phyloP scores from a whole-genome alignment of 2,329 filamentous ascomycete genomes.

The Aspergillus sp. region DNA sequence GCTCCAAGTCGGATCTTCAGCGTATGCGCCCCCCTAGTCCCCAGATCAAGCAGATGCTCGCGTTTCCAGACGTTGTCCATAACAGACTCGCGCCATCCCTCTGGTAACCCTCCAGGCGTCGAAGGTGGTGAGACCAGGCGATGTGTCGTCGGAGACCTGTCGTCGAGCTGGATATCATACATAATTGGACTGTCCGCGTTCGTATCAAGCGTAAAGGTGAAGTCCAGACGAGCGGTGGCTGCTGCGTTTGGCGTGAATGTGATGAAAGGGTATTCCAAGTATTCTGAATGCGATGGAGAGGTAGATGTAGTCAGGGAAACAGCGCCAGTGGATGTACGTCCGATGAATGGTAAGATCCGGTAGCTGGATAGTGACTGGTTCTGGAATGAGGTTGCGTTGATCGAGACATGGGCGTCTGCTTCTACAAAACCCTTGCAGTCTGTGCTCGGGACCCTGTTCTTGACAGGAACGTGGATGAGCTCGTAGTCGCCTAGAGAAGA shows the following conservation, averaged over 20 bases:
- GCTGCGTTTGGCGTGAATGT: constrained; percentile 55
- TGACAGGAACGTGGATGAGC: constrained; percentile 56
- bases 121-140: constrained; percentile 29
- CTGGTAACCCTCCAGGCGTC: constrained; percentile 15
- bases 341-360: constrained; percentile 55
- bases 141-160: constrained; percentile 16
- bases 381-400: constrained; percentile 31
- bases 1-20: constrained; percentile 54
- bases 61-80: constrained; percentile 30
- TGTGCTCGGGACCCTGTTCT: constrained; percentile 49
- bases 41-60: constrained; percentile 41
- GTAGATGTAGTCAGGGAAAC: constrained; percentile 55
- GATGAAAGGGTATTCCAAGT: constrained; percentile 62
- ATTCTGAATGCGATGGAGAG: constrained; percentile 49
- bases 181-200: constrained; percentile 52
- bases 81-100: constrained; percentile 8
- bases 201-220: constrained; percentile 50
- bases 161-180: constrained; percentile 44
- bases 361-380: constrained; percentile 42
- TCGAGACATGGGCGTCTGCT: constrained; percentile 49
- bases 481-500: constrained; percentile 24
- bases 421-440: constrained; percentile 65
- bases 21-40: constrained; percentile 38
- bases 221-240: constrained; percentile 37
- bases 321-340: constrained; percentile 60